These are phyloP conservation scores for Daedaleopsis nitida DNA, from an alignment of 768 basidiomycete genomes.

Conservation along the genomic window DNA sequence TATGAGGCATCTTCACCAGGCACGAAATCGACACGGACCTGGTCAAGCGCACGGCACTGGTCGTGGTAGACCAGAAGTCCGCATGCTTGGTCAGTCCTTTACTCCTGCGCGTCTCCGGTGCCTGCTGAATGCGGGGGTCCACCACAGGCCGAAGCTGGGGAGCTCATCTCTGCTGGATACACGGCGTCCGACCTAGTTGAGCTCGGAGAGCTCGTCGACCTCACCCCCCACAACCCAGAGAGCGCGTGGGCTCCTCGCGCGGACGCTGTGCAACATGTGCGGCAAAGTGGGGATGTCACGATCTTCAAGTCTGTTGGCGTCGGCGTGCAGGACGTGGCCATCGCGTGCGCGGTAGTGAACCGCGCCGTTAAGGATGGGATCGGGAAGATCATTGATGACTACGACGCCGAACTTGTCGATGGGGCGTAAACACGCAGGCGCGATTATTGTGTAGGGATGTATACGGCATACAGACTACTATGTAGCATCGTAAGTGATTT, in stretches of 20 bases:
- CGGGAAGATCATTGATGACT: conserved; percentile 47
- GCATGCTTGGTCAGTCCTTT: conserved; percentile 52
- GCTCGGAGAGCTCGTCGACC: conserved; percentile 62
- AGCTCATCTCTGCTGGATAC: conserved; percentile 63
- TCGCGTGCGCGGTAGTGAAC: conserved; percentile 67
- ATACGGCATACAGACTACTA: too few relatives aligned
- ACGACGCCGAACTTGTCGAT: conserved; percentile 10
- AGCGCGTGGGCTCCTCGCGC: conserved; percentile 15
- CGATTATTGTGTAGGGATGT: too few relatives aligned
- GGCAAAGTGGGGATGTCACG: conserved; percentile 46
- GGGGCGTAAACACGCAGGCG: too few relatives aligned
- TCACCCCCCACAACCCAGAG: not conserved
- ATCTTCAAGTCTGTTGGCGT: conserved; percentile 90
- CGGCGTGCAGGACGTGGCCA: conserved; percentile 85
- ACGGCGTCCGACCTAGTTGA: conserved; percentile 51
- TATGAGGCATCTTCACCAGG: conserved; percentile 12
- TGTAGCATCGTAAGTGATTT: too few relatives aligned
- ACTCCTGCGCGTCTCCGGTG: not conserved
- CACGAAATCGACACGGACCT: conserved; percentile 67
- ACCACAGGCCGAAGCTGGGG: conserved; percentile 66
- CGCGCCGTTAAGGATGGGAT: conserved; percentile 55
- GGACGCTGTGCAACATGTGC: conserved; percentile 17
- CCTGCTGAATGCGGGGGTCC: not conserved
- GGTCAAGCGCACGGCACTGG: conserved; percentile 51
- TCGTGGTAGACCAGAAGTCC: conserved; percentile 74